A percentile compares a stretch with the other conserved stretches of the same genome.
Evolutionary conservation across 1,139 yeast species (phyloP).

Genomic region (Geotrichum carabidarum): DNA sequence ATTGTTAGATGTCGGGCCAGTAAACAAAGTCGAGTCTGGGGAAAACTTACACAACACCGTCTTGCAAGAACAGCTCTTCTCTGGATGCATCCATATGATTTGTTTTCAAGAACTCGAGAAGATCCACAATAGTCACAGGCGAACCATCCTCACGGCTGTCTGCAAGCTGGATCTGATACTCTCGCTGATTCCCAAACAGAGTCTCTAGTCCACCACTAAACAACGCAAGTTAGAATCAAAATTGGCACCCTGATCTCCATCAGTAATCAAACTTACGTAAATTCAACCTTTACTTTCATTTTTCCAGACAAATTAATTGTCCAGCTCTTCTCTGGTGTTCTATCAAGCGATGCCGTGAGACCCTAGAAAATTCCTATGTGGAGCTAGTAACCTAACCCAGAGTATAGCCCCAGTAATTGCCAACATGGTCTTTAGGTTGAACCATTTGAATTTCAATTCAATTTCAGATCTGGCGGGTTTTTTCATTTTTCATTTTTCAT

Average conservation of each 20-base stretch:
- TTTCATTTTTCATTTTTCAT: background rate
- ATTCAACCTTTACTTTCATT: slow-evolving; percentile 33
- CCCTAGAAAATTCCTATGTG: background rate
- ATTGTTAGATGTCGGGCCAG: background rate
- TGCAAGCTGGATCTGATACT: slow-evolving; percentile 43
- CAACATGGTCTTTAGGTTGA: slow-evolving; percentile 52
- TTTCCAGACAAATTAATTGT: background rate
- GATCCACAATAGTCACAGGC: slow-evolving; percentile 50
- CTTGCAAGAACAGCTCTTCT: slow-evolving; percentile 73
- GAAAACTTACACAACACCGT: slow-evolving; percentile 45
- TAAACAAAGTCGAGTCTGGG: background rate
- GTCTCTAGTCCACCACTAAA: slow-evolving; percentile 62
- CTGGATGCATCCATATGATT: slow-evolving; percentile 52
- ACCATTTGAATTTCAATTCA: slow-evolving; percentile 30
- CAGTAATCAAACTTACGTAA: slow-evolving; percentile 27
- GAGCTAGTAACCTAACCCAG: slow-evolving; percentile 7
- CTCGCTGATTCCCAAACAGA: slow-evolving; percentile 51
- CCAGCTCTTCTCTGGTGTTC: background rate
- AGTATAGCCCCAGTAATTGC: background rate
- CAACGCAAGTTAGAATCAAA: background rate
- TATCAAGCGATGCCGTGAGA: no score
- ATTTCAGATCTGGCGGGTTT: background rate
- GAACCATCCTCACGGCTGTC: slow-evolving; percentile 28
- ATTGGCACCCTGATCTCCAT: background rate
- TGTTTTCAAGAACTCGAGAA: slow-evolving; percentile 52